These are phyloP conservation scores for Juncus effusus DNA, from an alignment of 176 grass and related monocot species.

Conservation along the genomic window DNA sequence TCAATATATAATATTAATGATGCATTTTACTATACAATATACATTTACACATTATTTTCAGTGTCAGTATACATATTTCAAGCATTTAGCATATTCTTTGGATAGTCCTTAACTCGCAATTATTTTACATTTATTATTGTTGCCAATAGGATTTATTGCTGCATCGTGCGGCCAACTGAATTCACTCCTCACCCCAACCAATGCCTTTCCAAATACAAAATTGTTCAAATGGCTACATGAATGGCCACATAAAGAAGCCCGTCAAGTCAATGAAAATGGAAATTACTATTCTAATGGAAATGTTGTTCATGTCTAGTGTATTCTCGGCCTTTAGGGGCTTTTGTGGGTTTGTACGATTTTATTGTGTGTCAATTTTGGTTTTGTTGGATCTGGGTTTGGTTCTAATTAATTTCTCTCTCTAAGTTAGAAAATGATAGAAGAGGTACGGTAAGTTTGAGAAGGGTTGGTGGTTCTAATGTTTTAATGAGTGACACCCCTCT, in stretches of 20 bases:
- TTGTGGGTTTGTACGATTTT: slow-evolving; percentile 35
- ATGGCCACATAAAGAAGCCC: slow-evolving; percentile 37
- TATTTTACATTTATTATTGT: background rate
- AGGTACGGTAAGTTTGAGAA: slow-evolving; percentile 4
- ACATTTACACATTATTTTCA: too few relatives aligned
- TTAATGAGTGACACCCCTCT: slow-evolving; percentile 54
- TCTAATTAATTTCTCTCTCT: slow-evolving; percentile 42
- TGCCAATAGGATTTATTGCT: slow-evolving; percentile 67
- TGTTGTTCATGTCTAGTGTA: slow-evolving; percentile 53
- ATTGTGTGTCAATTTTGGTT: slow-evolving; percentile 33
- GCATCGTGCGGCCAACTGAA: slow-evolving; percentile 63
- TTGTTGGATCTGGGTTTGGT: slow-evolving; percentile 25
- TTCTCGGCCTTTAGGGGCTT: too few relatives aligned
- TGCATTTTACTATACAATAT: too few relatives aligned
- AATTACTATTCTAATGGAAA: slow-evolving; percentile 56
- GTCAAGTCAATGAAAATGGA: slow-evolving; percentile 45
- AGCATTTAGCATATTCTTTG: too few relatives aligned
- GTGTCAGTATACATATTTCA: too few relatives aligned
- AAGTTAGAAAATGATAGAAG: slow-evolving; percentile 15
- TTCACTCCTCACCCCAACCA: slow-evolving; percentile 26
- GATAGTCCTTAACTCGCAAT: too few relatives aligned
- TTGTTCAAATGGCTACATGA: slow-evolving; percentile 24
- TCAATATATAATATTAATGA: too few relatives aligned
- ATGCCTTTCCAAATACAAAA: background rate
- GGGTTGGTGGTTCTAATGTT: slow-evolving; percentile 47